phyloP scores from a whole-genome alignment of 768 basidiomycete genomes.

The Auricularia auricula-judae region DNA sequence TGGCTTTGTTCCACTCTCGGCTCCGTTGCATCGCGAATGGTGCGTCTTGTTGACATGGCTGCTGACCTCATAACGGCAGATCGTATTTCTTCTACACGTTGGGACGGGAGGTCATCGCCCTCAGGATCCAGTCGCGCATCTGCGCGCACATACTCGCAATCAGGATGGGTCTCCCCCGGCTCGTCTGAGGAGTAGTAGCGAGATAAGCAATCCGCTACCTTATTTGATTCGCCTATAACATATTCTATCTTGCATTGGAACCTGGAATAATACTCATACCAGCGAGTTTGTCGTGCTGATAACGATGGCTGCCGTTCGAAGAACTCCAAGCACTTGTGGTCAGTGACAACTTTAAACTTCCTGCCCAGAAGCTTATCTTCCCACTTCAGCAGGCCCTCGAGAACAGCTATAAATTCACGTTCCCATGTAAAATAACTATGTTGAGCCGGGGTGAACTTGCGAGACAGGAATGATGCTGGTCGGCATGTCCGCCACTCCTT shows the following conservation, averaged over 20 bases:
- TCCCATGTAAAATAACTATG: background rate
- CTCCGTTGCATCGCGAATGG: background rate
- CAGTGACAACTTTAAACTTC: background rate
- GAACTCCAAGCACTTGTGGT: background rate
- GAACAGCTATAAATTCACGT: background rate
- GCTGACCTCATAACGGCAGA: background rate
- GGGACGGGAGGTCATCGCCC: constrained; percentile 2
- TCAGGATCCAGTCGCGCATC: constrained; percentile 9
- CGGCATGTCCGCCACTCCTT: background rate
- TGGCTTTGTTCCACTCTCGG: background rate
- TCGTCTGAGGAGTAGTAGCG: background rate
- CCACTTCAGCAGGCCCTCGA: background rate
- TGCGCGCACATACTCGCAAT: background rate
- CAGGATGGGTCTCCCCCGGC: background rate
- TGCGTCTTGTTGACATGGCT: too few relatives aligned
- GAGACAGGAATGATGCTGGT: background rate
- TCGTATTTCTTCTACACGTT: background rate
- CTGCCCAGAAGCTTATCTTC: background rate
- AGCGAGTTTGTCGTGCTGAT: background rate
- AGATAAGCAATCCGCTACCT: background rate
- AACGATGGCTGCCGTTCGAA: background rate
- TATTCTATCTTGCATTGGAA: background rate
- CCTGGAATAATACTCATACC: background rate
- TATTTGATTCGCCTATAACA: background rate
- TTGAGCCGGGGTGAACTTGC: background rate